A percentile compares a stretch with the other conserved stretches of the same genome.
phyloP scores from a whole-genome alignment of 495 filamentous ascomycete species.

The Halenospora varia region DNA sequence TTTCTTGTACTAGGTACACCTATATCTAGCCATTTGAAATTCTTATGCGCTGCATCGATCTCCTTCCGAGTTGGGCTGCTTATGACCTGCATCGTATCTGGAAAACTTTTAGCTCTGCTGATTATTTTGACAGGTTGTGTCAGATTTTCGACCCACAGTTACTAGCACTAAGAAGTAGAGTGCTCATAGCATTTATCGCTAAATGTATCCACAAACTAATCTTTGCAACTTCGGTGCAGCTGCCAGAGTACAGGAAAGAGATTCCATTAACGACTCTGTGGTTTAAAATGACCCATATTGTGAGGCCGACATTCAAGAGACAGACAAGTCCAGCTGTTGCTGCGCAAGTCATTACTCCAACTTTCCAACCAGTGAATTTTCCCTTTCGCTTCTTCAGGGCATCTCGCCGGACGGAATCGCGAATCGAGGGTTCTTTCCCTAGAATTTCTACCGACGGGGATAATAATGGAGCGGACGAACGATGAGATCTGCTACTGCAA shows the following conservation, averaged over 20 bases:
- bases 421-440: too few relatives aligned
- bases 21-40: constrained; percentile 47
- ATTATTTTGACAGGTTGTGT: background rate
- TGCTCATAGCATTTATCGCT: constrained; percentile 33
- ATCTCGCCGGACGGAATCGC: too few relatives aligned
- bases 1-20: constrained; percentile 48
- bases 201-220: constrained; percentile 31
- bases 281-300: constrained; percentile 8
- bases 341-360: constrained; percentile 10
- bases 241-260: constrained; percentile 6
- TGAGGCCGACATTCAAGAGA: constrained; percentile 8
- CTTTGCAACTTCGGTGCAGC: constrained; percentile 21
- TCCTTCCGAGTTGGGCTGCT: constrained; percentile 49
- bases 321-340: constrained; percentile 5
- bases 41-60: constrained; percentile 40
- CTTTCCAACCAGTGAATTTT: constrained; percentile 14
- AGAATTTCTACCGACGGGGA: too few relatives aligned
- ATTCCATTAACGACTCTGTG: constrained; percentile 3
- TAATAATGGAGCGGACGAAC: too few relatives aligned
- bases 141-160: constrained; percentile 32
- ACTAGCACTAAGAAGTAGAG: constrained; percentile 34
- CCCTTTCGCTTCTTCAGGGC: too few relatives aligned
- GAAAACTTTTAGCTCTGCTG: background rate
- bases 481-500: too few relatives aligned
- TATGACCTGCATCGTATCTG: constrained; percentile 40